phyloP scores from a whole-genome alignment of 129 eudicot species.

The Solidago caesia region DNA sequence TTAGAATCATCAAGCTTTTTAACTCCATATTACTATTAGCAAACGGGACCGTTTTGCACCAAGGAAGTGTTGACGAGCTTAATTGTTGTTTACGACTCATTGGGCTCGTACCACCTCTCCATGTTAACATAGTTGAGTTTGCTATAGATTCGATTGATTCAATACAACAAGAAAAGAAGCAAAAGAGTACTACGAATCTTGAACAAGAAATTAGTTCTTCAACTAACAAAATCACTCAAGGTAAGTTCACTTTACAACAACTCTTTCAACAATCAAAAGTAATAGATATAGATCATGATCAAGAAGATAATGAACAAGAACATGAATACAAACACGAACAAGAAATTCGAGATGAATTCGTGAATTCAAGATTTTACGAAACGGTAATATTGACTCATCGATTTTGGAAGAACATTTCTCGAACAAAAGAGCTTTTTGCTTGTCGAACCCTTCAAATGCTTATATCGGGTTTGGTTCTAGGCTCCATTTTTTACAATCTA shows the following conservation, averaged over 20 bases:
- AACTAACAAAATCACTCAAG: slow-evolving; percentile 24
- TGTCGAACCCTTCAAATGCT: slow-evolving; percentile 78
- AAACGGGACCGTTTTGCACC: slow-evolving; percentile 81
- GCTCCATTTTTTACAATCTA: slow-evolving; percentile 81
- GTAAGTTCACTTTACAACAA: slow-evolving; percentile 78
- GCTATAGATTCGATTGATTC: slow-evolving; percentile 81
- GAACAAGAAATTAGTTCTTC: slow-evolving; percentile 20
- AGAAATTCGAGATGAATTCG: slow-evolving; percentile 30
- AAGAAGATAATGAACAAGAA: slow-evolving; percentile 22
- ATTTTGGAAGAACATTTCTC: slow-evolving; percentile 65
- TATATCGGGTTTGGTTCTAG: slow-evolving; percentile 65
- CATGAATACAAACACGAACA: not conserved
- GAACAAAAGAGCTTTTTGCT: slow-evolving; percentile 84
- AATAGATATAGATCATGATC: slow-evolving; percentile 40
- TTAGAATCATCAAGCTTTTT: slow-evolving; percentile 81
- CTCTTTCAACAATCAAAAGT: slow-evolving; percentile 90
- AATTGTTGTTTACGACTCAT: slow-evolving; percentile 41
- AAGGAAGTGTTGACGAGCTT: slow-evolving; percentile 75
- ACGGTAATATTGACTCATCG: slow-evolving; percentile 68
- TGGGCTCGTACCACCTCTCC: slow-evolving; percentile 66
- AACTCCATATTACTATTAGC: slow-evolving; percentile 69
- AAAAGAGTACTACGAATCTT: slow-evolving; percentile 10
- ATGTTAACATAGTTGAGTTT: slow-evolving; percentile 74
- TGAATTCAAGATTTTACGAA: slow-evolving; percentile 63
- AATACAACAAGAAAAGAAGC: slow-evolving; percentile 39